Evolutionary conservation across 2,329 filamentous ascomycete genomes (phyloP).

Genomic region (Hymenoscyphus fraxineus): DNA sequence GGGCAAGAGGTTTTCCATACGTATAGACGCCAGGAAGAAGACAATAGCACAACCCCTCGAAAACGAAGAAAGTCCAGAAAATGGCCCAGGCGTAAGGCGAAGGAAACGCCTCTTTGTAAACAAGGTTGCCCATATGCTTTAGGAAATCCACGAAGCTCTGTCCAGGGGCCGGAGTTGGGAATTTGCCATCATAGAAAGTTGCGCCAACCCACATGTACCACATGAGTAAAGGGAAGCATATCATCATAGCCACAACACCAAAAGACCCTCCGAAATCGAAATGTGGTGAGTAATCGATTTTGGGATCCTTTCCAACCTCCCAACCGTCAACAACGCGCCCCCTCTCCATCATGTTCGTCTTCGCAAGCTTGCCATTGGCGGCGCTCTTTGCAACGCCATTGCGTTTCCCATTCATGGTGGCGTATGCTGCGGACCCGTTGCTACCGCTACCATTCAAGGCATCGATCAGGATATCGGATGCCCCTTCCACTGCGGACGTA

Average conservation of each 20-base stretch:
- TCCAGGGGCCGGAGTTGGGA: slow-evolving; percentile 63
- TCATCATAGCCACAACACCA: slow-evolving; percentile 83
- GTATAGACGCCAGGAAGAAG: slow-evolving; percentile 81
- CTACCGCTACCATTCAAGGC: slow-evolving; percentile 14
- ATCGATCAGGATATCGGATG: slow-evolving; percentile 6
- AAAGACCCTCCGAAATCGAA: slow-evolving; percentile 84
- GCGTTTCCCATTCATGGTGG: slow-evolving; percentile 19
- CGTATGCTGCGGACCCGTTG: slow-evolving; percentile 11
- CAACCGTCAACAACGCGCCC: slow-evolving; percentile 49
- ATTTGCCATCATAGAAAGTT: slow-evolving; percentile 82
- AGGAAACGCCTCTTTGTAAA: slow-evolving; percentile 83
- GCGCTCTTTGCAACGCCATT: slow-evolving; percentile 9
- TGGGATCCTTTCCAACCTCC: slow-evolving; percentile 57
- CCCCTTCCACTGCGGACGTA: not conserved
- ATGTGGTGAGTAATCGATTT: slow-evolving; percentile 58
- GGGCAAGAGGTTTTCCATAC: slow-evolving; percentile 82
- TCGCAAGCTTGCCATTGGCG: slow-evolving; percentile 12
- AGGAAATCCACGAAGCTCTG: slow-evolving; percentile 70
- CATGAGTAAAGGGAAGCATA: slow-evolving; percentile 90
- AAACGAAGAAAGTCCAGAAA: slow-evolving; percentile 91
- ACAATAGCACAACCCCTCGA: slow-evolving; percentile 80
- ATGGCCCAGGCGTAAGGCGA: slow-evolving; percentile 79
- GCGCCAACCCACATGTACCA: slow-evolving; percentile 99
- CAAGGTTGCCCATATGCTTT: slow-evolving; percentile 64
- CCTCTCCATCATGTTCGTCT: slow-evolving; percentile 14